Base-by-base conservation (phyloP, 495 filamentous ascomycete species). In the Immersiella caudata region DNA sequence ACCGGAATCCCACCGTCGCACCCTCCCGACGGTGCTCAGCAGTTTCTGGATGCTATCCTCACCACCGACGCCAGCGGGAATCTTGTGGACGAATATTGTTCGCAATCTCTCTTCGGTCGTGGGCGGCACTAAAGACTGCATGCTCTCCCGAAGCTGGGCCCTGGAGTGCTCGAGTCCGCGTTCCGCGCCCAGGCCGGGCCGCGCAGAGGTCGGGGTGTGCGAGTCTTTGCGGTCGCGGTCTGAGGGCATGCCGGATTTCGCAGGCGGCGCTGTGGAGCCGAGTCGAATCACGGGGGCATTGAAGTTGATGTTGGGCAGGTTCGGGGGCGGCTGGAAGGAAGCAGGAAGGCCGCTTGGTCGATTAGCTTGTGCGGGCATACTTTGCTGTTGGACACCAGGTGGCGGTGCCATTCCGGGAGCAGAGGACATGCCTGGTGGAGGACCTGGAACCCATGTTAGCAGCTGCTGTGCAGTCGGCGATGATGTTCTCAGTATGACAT, bases 221-320 rank as follows among this genome's bases (percentile, higher is more conserved):
- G 77, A 76, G 57, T 79, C 74, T 65, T 70, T 74, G 25, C 79
- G 74, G 55, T 84, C 81, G 71, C 86, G 78, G 12, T 84, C 79
- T n/a, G 60, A 58, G 12, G 73, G 66, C 0, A 83, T 84, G 46
- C 86, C 78, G 46, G 90, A 82, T 73, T 93, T 92, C 25, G 85
- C 76, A 6, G 90, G 89, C 3, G 86, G 86, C 9, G 87, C 85
- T 2, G 85, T 87, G 49, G 86, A 84, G 11, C 94, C 94, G 40
- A 99, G 84, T 25, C 95, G 91, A 77, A 99, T 98, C 40, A 98
- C 94, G 59, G 96, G 93, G 21, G 95, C 96, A 75, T 90, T 95
- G 80, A 97, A 97, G 80, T 99, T 97, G 81, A 99, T 97, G 78
- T 97, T 95, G 9, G 95, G 93, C 84, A 97, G 90, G 74, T 95